Evolutionary conservation across 148 eudicot genomes (phyloP).

Genomic region (Selenicereus undatus): DNA sequence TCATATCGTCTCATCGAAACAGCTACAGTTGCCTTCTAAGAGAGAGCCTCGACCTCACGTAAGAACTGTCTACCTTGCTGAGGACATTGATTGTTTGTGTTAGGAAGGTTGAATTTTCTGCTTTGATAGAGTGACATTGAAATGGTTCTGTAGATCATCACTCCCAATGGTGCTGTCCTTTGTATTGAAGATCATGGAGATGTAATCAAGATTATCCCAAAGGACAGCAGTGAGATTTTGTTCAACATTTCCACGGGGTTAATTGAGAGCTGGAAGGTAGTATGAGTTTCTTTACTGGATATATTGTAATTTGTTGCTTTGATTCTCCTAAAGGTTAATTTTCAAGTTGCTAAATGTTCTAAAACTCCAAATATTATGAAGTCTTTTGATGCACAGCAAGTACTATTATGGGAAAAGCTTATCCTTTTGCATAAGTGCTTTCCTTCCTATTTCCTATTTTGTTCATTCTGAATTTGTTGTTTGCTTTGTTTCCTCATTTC

Average conservation of each 20-base stretch:
- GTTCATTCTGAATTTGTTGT: neutral
- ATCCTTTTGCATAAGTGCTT: neutral
- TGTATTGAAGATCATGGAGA: conserved; percentile 48
- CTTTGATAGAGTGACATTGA: conserved; percentile 1
- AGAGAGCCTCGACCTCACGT: conserved; percentile 50
- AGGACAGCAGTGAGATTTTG: conserved; percentile 52
- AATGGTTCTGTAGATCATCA: conserved; percentile 40
- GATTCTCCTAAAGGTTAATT: neutral
- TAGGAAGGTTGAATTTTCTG: neutral
- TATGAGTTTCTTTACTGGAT: neutral
- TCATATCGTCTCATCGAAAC: conserved; percentile 71
- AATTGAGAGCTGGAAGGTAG: conserved; percentile 89
- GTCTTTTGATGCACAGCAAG: too few relatives aligned
- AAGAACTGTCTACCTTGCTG: conserved; percentile 16
- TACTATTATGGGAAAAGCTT: neutral
- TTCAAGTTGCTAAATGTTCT: neutral
- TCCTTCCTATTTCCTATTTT: neutral
- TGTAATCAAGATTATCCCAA: conserved; percentile 41
- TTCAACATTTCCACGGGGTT: conserved; percentile 58
- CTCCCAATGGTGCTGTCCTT: conserved; percentile 32
- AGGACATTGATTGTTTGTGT: neutral
- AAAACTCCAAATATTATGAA: too few relatives aligned
- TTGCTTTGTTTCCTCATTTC: neutral
- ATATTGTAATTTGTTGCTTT: neutral
- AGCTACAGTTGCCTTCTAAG: conserved; percentile 67